Percentiles rank a stretch among this genome's conserved stretches.
phyloP scores from a whole-genome alignment of 2,329 filamentous ascomycete genomes.

The Seiridium unicorne region DNA sequence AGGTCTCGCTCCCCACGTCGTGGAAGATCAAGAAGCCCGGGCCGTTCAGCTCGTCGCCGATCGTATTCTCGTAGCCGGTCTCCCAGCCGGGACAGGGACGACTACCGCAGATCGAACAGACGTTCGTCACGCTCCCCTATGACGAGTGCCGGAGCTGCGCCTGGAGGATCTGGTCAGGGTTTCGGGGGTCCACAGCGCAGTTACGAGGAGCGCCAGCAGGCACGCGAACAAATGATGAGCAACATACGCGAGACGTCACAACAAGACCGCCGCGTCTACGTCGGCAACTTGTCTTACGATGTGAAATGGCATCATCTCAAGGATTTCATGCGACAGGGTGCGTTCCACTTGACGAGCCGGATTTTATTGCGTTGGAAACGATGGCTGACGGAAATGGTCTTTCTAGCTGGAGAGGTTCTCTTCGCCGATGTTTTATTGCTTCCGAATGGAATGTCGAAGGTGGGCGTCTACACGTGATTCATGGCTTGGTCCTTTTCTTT shows the following conservation, averaged over 20 bases:
- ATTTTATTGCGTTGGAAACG: constrained; percentile 19
- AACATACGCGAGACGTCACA: constrained; percentile 92
- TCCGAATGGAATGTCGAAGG: constrained; percentile 99
- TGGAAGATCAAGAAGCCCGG: constrained; percentile 81
- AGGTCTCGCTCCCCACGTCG: constrained; percentile 76
- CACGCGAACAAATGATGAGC: constrained; percentile 95
- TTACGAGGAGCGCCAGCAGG: constrained; percentile 78
- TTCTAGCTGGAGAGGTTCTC: constrained; percentile 92
- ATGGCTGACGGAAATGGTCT: constrained; percentile 36
- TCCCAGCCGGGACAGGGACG: constrained; percentile 73
- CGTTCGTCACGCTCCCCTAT: constrained; percentile 79
- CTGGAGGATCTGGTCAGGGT: constrained; percentile 68
- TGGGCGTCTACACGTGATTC: constrained; percentile 91
- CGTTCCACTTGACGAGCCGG: constrained; percentile 34
- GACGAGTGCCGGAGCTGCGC: constrained; percentile 67
- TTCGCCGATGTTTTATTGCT: constrained; percentile 99
- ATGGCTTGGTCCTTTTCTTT: constrained; percentile 73
- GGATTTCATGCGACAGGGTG: constrained; percentile 99
- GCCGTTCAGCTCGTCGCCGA: constrained; percentile 65
- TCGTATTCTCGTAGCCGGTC: constrained; percentile 81
- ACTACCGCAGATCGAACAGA: constrained; percentile 72
- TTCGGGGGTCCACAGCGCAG: constrained; percentile 69
- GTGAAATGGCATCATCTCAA: constrained; percentile 99
- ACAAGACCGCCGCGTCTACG: constrained; percentile 98
- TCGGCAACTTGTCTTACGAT: constrained; percentile 98